Evolutionary conservation across 2,329 filamentous ascomycete species (phyloP), one percentile per base, ranked within the genome.

Genomic region (Verticillium zaregamsianum): DNA sequence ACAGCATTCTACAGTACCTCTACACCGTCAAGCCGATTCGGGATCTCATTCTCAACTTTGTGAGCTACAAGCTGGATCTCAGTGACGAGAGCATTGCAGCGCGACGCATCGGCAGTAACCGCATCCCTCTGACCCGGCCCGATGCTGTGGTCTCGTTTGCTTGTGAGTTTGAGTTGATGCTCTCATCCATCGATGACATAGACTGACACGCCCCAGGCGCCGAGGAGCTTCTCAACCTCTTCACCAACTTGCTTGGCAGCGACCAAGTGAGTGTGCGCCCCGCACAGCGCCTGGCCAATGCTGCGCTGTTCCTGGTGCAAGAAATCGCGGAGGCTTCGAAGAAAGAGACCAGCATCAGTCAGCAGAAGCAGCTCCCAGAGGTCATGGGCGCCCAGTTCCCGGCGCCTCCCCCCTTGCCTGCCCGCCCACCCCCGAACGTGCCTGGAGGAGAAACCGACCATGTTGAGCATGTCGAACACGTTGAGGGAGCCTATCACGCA

Each of bases 1-100:
- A 99, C 79, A 98, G 94, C 76, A 84, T 99, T 57, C 81, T 99
- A 11, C 95, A 99, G 69, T 98, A 96, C 72, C 90, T 97, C 67
- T 97, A 96, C 73, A 96, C 93, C 0, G 86, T 98, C 61, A 89
- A 88, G 64, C 88, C 91, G 2, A 81, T 98, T 33, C 86, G 94
- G 58, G 84, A 95, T 5, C 85, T 97, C 66, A 88, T 97, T 3
- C 80, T 96, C 62, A 81, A 92, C 58, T 92, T 91, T 66, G 87
- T 94, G 31, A 75, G 86, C 5, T 85, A 89, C 69, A 86, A 89
- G 66, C 85, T 95, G 70, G 85, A 89, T 3, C 75, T 91, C 5
- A 84, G 83, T 9, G 86, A 88, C 52, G 83, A 86, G 62, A 83
- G 79, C 31, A 79, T 95, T 52, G 79, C 80, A 58, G 77, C 80